Conservation (phyloP, 768 basidiomycete genomes). For the Mrakia hoshinonis region DNA sequence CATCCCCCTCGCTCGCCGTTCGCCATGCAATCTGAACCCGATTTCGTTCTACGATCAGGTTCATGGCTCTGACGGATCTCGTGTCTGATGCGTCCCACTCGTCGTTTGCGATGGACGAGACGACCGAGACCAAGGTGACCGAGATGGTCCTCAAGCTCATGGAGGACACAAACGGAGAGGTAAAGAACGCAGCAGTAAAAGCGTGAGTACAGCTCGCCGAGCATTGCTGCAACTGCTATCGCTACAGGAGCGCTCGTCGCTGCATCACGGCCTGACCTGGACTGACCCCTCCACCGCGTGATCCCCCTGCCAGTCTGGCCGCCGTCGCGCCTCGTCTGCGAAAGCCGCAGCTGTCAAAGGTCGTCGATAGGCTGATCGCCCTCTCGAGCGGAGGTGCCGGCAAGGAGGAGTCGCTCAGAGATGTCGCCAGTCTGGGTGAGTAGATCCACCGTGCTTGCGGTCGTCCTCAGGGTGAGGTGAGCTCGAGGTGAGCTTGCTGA, state of each 20-base stretch:
- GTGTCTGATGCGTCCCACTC: slow-evolving; percentile 53
- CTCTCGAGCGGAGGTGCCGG: slow-evolving; percentile 55
- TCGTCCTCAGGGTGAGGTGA: background rate
- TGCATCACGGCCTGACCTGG: background rate
- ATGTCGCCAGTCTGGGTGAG: slow-evolving; percentile 86
- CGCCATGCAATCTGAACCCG: too few species aligned
- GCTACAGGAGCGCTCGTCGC: background rate
- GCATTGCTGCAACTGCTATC: background rate
- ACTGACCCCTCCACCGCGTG: background rate
- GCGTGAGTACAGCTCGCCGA: slow-evolving; percentile 51
- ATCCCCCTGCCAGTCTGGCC: slow-evolving; percentile 11
- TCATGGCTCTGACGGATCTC: slow-evolving; percentile 94
- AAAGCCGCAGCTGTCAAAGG: slow-evolving; percentile 69
- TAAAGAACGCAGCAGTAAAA: slow-evolving; percentile 95
- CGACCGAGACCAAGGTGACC: slow-evolving; percentile 72
- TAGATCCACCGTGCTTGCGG: background rate
- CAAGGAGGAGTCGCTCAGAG: slow-evolving; percentile 83
- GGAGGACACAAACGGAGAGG: slow-evolving; percentile 92
- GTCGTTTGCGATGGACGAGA: slow-evolving; percentile 74
- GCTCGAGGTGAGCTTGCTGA: background rate
- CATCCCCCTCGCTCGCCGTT: background rate
- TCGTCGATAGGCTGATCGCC: slow-evolving; percentile 80
- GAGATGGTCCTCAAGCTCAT: slow-evolving; percentile 75
- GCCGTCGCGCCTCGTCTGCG: slow-evolving; percentile 45
- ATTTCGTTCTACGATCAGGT: slow-evolving; percentile 46